Percentiles rank a stretch among this genome's conserved stretches.
phyloP scores from a whole-genome alignment of 106 monocot genomes.

The Acanthochlamys bracteata region DNA sequence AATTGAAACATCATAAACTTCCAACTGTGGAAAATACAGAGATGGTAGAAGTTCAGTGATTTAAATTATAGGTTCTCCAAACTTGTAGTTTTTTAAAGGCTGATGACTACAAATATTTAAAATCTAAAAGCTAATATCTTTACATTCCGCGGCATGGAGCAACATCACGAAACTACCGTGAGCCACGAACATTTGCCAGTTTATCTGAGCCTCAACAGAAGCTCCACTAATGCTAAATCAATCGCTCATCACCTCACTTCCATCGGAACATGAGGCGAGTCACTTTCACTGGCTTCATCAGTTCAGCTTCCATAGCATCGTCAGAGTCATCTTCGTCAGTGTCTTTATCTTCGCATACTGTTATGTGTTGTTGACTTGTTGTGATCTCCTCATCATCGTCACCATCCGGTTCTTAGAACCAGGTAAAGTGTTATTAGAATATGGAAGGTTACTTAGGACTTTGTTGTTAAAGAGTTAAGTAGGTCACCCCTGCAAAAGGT shows the following conservation, averaged over 20 bases:
- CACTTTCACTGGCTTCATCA: conserved; percentile 36
- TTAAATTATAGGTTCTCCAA: no score
- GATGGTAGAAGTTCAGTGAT: no score
- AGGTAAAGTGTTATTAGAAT: background rate
- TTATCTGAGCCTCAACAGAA: no score
- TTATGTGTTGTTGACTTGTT: conserved; percentile 14
- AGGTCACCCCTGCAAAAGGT: conserved; percentile 36
- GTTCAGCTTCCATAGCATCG: conserved; percentile 46
- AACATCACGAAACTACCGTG: no score
- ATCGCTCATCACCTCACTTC: conserved; percentile 56
- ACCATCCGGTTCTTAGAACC: conserved; percentile 29
- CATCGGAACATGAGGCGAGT: conserved; percentile 48
- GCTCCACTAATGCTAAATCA: background rate
- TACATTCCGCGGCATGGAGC: no score
- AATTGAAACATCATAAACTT: no score
- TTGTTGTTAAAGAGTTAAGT: background rate
- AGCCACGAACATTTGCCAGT: no score
- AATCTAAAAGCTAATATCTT: no score
- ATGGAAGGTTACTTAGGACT: background rate
- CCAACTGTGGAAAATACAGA: no score
- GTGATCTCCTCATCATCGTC: conserved; percentile 62
- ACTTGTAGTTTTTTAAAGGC: no score
- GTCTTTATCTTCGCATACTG: conserved; percentile 73
- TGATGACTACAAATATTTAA: no score
- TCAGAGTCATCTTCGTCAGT: conserved; percentile 52